These are phyloP conservation scores for Isochrysis galbana DNA, from an alignment of 78 protist genomes.

Conservation along the genomic window DNA sequence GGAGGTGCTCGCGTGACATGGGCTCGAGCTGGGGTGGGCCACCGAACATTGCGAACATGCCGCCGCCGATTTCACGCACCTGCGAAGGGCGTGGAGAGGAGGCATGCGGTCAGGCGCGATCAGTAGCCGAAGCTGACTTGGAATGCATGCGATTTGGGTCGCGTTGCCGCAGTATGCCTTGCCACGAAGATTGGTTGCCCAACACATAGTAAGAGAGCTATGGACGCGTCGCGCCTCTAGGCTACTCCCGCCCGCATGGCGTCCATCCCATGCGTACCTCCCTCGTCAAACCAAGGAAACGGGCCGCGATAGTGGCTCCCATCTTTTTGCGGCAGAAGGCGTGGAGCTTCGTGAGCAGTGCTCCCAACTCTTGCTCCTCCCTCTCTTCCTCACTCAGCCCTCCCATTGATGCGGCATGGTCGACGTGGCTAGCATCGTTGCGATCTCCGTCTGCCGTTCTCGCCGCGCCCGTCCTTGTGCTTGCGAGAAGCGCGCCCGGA, in stretches of 20 bases:
- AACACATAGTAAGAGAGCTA: too few species aligned
- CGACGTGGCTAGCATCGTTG: too few species aligned
- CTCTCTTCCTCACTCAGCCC: background rate
- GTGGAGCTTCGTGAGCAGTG: background rate
- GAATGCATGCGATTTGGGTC: too few species aligned
- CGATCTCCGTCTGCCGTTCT: background rate
- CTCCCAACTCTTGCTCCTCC: background rate
- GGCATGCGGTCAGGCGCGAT: too few species aligned
- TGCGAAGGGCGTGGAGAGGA: too few species aligned
- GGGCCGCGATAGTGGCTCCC: background rate
- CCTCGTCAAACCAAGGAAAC: background rate
- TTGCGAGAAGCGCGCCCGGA: background rate
- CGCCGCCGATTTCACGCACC: background rate
- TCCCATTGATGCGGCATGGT: too few species aligned
- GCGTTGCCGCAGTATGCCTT: too few species aligned
- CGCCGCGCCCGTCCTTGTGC: background rate
- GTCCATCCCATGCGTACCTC: background rate
- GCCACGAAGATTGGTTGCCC: too few species aligned
- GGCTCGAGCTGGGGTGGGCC: background rate
- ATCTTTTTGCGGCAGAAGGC: background rate
- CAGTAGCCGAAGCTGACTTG: too few species aligned
- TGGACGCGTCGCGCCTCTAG: too few species aligned
- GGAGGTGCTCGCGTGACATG: background rate
- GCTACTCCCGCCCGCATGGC: too few species aligned
- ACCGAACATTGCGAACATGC: background rate